Evolutionary conservation across 2,329 filamentous ascomycete species (phyloP).

Genomic region (Xylaria sp.): DNA sequence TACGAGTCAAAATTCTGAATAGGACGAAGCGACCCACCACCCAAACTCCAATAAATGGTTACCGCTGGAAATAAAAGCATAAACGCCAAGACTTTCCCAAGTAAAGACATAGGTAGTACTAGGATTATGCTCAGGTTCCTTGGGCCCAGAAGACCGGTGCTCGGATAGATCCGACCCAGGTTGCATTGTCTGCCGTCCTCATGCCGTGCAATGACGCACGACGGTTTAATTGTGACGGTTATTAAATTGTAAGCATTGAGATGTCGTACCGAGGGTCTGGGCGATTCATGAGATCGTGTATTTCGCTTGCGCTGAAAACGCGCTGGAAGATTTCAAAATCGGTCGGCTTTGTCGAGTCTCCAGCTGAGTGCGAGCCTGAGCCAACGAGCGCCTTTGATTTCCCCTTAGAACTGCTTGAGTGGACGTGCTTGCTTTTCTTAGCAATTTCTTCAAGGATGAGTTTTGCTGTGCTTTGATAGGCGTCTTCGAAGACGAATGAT

Average conservation of each 20-base stretch:
- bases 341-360: conserved; percentile 35
- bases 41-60: conserved; percentile 18
- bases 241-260: conserved; percentile 47
- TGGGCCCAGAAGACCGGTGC: conserved; percentile 8
- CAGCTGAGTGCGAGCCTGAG: conserved; percentile 40
- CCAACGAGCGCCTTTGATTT: conserved; percentile 41
- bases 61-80: conserved; percentile 17
- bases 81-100: conserved; percentile 26
- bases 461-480: conserved; percentile 57
- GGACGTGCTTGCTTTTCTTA: conserved; percentile 52
- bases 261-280: conserved; percentile 62
- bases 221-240: conserved; percentile 20
- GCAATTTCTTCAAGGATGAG: conserved; percentile 60
- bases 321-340: conserved; percentile 61
- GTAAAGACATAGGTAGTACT: conserved; percentile 16
- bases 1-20: conserved; percentile 2
- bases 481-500: conserved; percentile 68
- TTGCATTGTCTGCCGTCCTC: conserved; percentile 31
- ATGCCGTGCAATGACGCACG: conserved; percentile 39
- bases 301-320: conserved; percentile 57
- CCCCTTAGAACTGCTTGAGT: conserved; percentile 37
- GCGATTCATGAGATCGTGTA: conserved; percentile 55
- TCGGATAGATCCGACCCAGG: conserved; percentile 34
- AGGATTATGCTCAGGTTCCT: conserved; percentile 18
- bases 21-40: conserved; percentile 4